Evolutionary conservation across 2,329 filamentous ascomycete genomes (phyloP), one percentile per base, ranked within the genome.

Genomic region (Graphilbum fragrans): DNA sequence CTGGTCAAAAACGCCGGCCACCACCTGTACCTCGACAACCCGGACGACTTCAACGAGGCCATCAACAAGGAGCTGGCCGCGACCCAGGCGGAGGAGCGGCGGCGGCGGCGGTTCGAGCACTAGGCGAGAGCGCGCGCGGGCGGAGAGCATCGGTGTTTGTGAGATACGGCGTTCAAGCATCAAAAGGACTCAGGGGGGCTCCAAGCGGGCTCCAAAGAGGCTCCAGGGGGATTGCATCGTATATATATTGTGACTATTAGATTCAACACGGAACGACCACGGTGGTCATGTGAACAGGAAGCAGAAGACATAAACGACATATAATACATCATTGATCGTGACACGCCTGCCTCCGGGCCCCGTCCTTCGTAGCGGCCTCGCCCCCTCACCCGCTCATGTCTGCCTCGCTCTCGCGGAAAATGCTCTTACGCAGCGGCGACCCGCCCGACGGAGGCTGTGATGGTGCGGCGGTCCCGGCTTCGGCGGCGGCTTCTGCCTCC

Each of bases 1-100:
- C 69, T 95, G 25, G 80, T 98, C 14, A 59, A 58, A 45, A 70
- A 72, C 51, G 70, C 74, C 0, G 74, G 74, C 0, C 74, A 78
- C 38, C 72, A 78, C 52, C 52, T 78, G 9, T 77, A 77, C 54
- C 58, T 78, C 21, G 74, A 78, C 48, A 77, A 77, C 47, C 63
- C 72, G 0, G 66, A 72, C 1, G 65, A 70, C 39, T 78, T 77
- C 53, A 78, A 77, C 55, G 53, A 64, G 3, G 60, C 67, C 36
- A 59, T 78, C 11, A 58, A 56, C 16, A 64, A 66, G 47, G 74
- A 78, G 50, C 53, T 80, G 52, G 66, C 70, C 21, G 68, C 73
- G 35, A 73, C 69, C 2, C 59, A 58, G 36, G 42, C 48, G 25
- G 42, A 50, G 8, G 50, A 49, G 41, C 41, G 31, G 22, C 44